Evolutionary conservation across 1,284 basidiomycete species (phyloP), one percentile per base, ranked within the genome.

Genomic region (Leccinum solheimii): DNA sequence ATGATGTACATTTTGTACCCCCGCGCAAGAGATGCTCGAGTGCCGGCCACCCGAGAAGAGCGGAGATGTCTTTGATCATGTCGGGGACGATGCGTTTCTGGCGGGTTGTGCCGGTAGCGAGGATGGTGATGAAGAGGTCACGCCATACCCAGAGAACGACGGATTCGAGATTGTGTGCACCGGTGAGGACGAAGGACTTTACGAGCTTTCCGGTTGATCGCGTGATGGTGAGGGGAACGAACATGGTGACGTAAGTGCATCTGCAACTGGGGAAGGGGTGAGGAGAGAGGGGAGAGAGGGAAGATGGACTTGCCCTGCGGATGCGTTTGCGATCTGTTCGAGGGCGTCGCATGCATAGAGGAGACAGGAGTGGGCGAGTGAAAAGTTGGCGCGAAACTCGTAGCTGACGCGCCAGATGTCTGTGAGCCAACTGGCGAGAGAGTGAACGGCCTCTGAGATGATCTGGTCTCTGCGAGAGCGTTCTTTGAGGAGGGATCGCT

Each of bases 131-230:
- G 65, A 88, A 82, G 23, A 87, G 76, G 61, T 88, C 87, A 5
- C 87, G 80, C 87, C 87, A 89, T 53, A 88, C 81, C 85, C 86
- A 89, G 21, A 86, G 69, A 3, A 85, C 63, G 34, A 82, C 77
- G n/a, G 71, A 72, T 45, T 83, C 78, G 36, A 88, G 74, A 49
- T 78, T 78, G 26, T 79, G 76, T 1, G 79, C 79, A 11, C 86
- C 85, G 5, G 72, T 73, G n/a, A 87, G 68, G 16, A 72, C 68
- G 64, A 87, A 87, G 0, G 76, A 74, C 63, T 83, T 86, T 65
- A 87, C 68, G 16, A 75, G 51, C 49, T 79, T 80, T 14, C 81
- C 81, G 4, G 75, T 71, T 34, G 72, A 75, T 50, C 72, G 70
- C 55, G 72, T 80, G 62, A 88, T 79, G 3, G 69, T 67, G 58